Percentiles rank a stretch among this genome's conserved stretches.
phyloP scores from a whole-genome alignment of 2,329 filamentous ascomycete species.

The Aspergillus alliaceus region DNA sequence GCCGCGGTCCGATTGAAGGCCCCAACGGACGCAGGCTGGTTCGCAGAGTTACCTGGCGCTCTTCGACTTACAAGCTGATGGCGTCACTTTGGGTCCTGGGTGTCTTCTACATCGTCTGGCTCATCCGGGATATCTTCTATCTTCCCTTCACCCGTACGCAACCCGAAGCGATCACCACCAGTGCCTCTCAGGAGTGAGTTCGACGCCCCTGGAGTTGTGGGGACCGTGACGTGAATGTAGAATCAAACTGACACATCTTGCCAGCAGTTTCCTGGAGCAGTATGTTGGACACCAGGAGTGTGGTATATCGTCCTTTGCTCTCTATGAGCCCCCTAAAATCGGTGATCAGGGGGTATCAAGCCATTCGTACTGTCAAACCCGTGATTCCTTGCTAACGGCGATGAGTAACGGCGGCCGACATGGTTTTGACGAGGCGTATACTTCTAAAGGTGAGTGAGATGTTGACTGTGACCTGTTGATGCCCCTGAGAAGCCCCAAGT shows the following conservation, averaged over 20 bases:
- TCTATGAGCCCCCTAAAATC: constrained; percentile 32
- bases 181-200: constrained; percentile 25
- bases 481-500: not conserved
- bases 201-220: not conserved
- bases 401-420: constrained; percentile 44
- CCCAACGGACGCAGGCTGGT: constrained; percentile 40
- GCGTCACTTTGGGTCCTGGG: constrained; percentile 42
- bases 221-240: not conserved
- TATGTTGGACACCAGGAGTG: constrained; percentile 40
- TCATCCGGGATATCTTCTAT: constrained; percentile 41
- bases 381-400: constrained; percentile 38
- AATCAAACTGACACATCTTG: constrained; percentile 14
- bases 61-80: constrained; percentile 43
- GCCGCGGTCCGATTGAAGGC: constrained; percentile 41
- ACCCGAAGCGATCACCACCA: constrained; percentile 5
- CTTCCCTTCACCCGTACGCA: constrained; percentile 32
- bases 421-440: constrained; percentile 43
- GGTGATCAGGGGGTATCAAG: constrained; percentile 14
- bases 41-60: constrained; percentile 44
- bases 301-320: constrained; percentile 33
- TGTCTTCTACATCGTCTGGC: constrained; percentile 42
- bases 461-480: not conserved
- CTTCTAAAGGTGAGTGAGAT: constrained; percentile 31
- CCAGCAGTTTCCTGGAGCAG: constrained; percentile 33
- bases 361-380: constrained; percentile 32